Base-by-base conservation (phyloP, 2,329 filamentous ascomycete species). In the Taxawa tesnikishii region DNA sequence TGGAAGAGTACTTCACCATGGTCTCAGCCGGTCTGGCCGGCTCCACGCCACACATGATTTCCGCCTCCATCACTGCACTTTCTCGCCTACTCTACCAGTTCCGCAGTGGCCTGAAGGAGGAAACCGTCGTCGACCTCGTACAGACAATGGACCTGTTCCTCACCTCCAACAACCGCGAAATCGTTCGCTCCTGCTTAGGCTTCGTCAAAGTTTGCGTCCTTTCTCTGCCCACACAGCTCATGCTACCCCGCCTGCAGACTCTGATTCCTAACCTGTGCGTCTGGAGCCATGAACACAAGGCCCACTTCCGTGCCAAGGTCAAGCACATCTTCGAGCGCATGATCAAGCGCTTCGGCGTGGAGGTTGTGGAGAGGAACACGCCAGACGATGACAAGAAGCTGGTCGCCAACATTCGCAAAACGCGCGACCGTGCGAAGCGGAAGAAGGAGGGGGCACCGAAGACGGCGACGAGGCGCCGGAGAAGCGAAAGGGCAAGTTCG, bases 1-100 rank as follows among this genome's bases (percentile, higher is more conserved):
- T 98, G 23, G 88, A 96, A 49, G 90, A 96, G 56, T 96, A 85
- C 60, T 83, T 96, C 62, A 94, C 88, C 34, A 98, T 98, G 90
- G 82, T 96, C 17, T 93, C 83, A 43, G 90, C 90, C 29, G 90
- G 90, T 60, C 71, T 98, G 32, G 90, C 88, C 2, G 88, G 87
- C 35, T 81, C 79, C 46, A 88, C 85, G 8, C 87, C 90, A 18
- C 88, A 96, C 62, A 94, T 96, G 85, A 87, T 96, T 40, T 93
- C 84, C 5, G 90, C 90, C 0, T 85, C 83, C n/a, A 87, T 98
- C 52, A 96, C 85, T 1, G 88, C 90, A 10, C 71, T 98, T 23
- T 90, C 85, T 10, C 75, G 90, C n/a, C 76, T 94, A 15, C 71
- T 98, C 17, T 96, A 87, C 58, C 82, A 94, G 51, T 98, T 93